Base-by-base conservation (phyloP, 805 yeast species). In the Starmera amethionina region DNA sequence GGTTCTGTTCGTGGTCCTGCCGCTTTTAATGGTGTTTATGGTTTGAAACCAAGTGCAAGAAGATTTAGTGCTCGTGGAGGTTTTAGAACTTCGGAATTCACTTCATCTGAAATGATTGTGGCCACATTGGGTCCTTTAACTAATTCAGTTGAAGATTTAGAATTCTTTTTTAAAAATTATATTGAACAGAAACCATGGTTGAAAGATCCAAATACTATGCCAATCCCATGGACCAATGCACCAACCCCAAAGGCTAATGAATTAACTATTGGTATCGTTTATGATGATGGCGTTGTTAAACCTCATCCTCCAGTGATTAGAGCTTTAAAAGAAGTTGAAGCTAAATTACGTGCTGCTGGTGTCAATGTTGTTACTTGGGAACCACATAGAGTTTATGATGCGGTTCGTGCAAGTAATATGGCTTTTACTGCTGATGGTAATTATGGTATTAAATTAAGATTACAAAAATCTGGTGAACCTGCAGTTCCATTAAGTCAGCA, bases 1-100 rank as follows among this genome's bases (percentile, higher is more conserved):
- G 87, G 87, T 2, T 73, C 81, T n/a, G 74, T 80, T 42, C 67
- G 87, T 45, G 72, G 68, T 8, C 87, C 87, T 4, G 80, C 83
- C 28, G 84, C 84, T 0, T 78, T 72, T 53, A 65, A 73, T 36
- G 82, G 82, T 32, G 51, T 70, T 37, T 74, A 64, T 50, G 86
- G 85, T 14, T 57, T 80, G 44, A 71, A 82, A 49, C 83, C 84
- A 28, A 64, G 81, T 7, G 63, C 77, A 4, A 70, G 72, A 56
- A 67, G 86, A 55, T 60, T 77, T 36, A 63, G 75, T 2, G 47
- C 56, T 40, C 51, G 47, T 14, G 48, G 47, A 12, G 25, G 42
- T 13, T 36, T 46, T 43, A 34, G 41, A 5, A 40, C 47, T 5
- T 41, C 43, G 3, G 29, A 29, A 4, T 42, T 46, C 31, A 46